Conservation (phyloP, 176 grass and related monocot genomes). For the Musa troglodytarum region DNA sequence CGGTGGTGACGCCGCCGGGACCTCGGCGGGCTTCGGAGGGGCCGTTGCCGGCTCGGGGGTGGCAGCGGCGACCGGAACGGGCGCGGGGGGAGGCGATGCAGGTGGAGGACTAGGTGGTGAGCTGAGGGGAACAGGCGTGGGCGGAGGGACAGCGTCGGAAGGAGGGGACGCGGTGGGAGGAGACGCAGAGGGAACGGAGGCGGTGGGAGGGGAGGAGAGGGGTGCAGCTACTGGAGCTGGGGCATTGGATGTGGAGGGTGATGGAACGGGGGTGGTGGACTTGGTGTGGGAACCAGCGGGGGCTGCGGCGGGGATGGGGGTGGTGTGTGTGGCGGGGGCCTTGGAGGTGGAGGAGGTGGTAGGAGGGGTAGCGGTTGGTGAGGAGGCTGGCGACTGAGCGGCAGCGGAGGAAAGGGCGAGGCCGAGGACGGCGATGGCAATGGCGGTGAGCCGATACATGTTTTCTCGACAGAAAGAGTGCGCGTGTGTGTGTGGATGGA, state of each 20-base stretch:
- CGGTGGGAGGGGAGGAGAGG: not conserved
- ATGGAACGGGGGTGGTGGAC: not conserved
- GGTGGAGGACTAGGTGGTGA: conserved; percentile 15
- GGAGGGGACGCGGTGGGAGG: not conserved
- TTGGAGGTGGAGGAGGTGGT: not conserved
- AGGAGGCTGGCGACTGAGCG: not conserved
- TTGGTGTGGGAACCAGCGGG: conserved; percentile 7
- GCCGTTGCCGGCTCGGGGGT: conserved; percentile 13
- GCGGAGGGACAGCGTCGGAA: conserved; percentile 7
- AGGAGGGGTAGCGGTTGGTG: not conserved
- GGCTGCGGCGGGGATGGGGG: not conserved
- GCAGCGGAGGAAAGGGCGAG: conserved; percentile 9
- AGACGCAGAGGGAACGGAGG: not conserved
- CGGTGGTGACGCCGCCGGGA: conserved; percentile 19
- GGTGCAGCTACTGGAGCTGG: not conserved
- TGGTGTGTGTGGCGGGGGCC: not conserved
- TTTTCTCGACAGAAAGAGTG: not conserved
- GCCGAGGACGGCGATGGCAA: conserved; percentile 22
- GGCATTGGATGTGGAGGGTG: not conserved
- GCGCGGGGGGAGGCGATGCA: conserved; percentile 9
- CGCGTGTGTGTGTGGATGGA: not conserved
- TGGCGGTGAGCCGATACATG: conserved; percentile 18
- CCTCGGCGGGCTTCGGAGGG: conserved; percentile 2
- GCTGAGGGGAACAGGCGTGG: not conserved
- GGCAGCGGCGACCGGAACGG: conserved; percentile 3